Percentiles rank a stretch among this genome's conserved stretches.
Conservation (phyloP, 805 yeast genomes). For the Wickerhamomyces alni region DNA sequence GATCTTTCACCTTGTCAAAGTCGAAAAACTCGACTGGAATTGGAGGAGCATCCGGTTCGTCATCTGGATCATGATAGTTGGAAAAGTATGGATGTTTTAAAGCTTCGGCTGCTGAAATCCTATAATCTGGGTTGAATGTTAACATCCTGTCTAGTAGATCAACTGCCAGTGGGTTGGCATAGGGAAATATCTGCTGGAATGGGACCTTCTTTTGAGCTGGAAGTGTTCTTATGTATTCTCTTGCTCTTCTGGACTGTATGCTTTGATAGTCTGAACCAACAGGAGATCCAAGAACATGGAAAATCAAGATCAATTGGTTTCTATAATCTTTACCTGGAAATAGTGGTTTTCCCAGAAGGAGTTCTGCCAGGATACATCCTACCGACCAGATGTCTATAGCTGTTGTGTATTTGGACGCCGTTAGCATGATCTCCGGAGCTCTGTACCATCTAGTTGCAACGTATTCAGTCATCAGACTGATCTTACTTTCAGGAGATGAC, state of each 20-base stretch:
- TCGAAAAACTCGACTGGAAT: slow-evolving; percentile 85
- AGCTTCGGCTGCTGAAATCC: slow-evolving; percentile 83
- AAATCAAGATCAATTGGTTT: slow-evolving; percentile 79
- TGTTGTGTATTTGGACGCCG: slow-evolving; percentile 87
- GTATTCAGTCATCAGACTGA: slow-evolving; percentile 88
- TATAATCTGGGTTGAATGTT: slow-evolving; percentile 74
- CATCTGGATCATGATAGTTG: slow-evolving; percentile 91
- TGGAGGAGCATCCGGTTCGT: slow-evolving; percentile 82
- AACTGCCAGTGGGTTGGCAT: slow-evolving; percentile 59
- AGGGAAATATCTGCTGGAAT: slow-evolving; percentile 38
- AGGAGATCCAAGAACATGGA: slow-evolving; percentile 87
- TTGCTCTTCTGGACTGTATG: slow-evolving; percentile 75
- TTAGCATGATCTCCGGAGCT: slow-evolving; percentile 96
- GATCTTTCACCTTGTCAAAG: slow-evolving; percentile 81
- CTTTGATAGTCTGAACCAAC: slow-evolving; percentile 67
- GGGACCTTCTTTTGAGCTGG: slow-evolving; percentile 66
- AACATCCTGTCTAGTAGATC: slow-evolving; percentile 65
- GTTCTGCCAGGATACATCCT: slow-evolving; percentile 91
- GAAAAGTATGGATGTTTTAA: slow-evolving; percentile 78
- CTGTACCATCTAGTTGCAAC: slow-evolving; percentile 98
- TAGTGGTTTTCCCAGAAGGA: slow-evolving; percentile 78
- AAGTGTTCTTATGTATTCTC: slow-evolving; percentile 77
- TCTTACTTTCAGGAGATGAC: slow-evolving; percentile 56
- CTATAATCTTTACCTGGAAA: slow-evolving; percentile 95
- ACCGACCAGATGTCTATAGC: slow-evolving; percentile 97